Evolutionary conservation across 805 yeast species (phyloP), one percentile per base, ranked within the genome.

Genomic region (Kuraishia ogatae): DNA sequence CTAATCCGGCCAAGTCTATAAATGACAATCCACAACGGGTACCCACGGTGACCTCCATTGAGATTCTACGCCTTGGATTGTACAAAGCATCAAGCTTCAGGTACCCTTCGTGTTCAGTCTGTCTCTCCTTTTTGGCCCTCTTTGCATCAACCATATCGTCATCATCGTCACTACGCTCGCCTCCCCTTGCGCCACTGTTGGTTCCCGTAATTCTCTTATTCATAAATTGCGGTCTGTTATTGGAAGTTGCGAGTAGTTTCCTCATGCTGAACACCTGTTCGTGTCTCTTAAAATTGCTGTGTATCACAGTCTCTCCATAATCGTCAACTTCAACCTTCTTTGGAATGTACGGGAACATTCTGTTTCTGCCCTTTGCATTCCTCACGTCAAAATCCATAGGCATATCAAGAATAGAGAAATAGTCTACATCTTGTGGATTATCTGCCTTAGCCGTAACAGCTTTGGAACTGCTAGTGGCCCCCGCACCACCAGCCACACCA

Each of bases 1-100:
- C 93, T 20, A 87, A 70, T 21, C 97, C 97, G 17, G 91, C 81
- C 50, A 92, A 74, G 65, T 93, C 97, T 55, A 93, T 80, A 64
- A 74, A 90, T 1, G 88, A 79, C 7, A 92, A 68, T 1, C 84
- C 86, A 69, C 97, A 91, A 56, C 84, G 73, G 3, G 89, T 72
- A 4, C 71, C 71, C 13, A 85, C 66, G n/a, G 72, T 62, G 2
- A 63, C 52, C 1, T 64, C 64, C 2, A 64, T 60, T 8, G 61
- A 54, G 3, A 71, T 68, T 54, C 85, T 69, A 52, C 73, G 72
- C 39, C 73, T 71, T 2, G 94, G 94, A 11, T 70, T 69, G 57
- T 70, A 72, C 50, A 80, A 67, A 1, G 85, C 72, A 57, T 83
- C 85, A 52, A 79, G 65, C 52, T 74, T 74, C 47, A 57, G 64